Percentiles rank a stretch among this genome's conserved stretches.
These are phyloP conservation scores for Beauveria brongniartii DNA, from an alignment of 2,329 filamentous ascomycete species.

Conservation along the genomic window DNA sequence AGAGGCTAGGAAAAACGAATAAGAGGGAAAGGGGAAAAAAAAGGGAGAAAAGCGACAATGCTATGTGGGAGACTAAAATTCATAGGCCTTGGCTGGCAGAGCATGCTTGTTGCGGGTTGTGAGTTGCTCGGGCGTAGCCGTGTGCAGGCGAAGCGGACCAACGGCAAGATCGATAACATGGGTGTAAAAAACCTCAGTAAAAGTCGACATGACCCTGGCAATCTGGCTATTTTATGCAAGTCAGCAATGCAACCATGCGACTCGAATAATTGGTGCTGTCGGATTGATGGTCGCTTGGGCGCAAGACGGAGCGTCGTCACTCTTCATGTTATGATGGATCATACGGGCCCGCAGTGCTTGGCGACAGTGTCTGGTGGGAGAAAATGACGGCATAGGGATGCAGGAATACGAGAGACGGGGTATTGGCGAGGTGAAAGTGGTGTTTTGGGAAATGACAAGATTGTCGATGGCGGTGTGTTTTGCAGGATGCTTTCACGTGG, in stretches of 20 bases:
- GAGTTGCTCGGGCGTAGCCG: background rate
- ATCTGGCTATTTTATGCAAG: background rate
- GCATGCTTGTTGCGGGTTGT: background rate
- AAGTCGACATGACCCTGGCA: background rate
- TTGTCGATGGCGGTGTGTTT: background rate
- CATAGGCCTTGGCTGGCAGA: background rate
- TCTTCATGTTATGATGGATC: slow-evolving; percentile 2
- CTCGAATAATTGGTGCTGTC: background rate
- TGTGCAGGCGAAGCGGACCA: background rate
- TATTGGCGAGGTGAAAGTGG: background rate
- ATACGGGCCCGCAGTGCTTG: slow-evolving; percentile 2
- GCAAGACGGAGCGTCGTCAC: background rate
- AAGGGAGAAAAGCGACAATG: background rate
- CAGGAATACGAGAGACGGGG: slow-evolving; percentile 3
- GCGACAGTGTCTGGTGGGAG: background rate
- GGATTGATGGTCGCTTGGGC: background rate
- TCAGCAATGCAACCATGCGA: slow-evolving; percentile 2
- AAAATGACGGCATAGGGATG: slow-evolving; percentile 9
- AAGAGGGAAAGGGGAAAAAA: background rate
- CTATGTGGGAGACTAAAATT: slow-evolving; percentile 1
- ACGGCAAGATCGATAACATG: slow-evolving; percentile 1
- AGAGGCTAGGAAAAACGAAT: background rate
- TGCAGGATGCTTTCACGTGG: background rate
- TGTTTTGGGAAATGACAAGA: too few relatives aligned
- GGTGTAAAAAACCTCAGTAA: background rate